phyloP scores from a whole-genome alignment of 495 filamentous ascomycete species.

The Chaetomidium leptoderma region DNA sequence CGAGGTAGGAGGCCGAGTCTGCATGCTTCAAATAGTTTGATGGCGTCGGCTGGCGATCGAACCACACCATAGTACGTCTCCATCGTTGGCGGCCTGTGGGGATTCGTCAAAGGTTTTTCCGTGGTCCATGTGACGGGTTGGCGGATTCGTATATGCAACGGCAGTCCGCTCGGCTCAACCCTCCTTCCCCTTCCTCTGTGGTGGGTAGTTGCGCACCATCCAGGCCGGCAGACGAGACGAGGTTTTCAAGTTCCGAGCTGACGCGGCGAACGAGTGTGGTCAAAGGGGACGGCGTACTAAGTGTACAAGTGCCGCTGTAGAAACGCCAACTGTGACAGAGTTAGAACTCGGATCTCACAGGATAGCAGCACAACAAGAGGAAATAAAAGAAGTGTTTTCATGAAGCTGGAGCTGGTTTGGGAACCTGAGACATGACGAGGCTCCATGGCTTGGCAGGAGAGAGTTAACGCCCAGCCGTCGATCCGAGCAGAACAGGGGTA shows the following conservation, averaged over 20 bases:
- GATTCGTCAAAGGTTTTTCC: not conserved
- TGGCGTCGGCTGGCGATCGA: conserved; percentile 87
- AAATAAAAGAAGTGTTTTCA: not conserved
- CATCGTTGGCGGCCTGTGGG: conserved; percentile 49
- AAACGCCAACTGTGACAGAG: not conserved
- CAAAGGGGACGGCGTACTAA: no score
- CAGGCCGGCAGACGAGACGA: not conserved
- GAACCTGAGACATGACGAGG: conserved; percentile 24
- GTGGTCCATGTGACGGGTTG: not conserved
- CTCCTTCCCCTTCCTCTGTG: conserved; percentile 3
- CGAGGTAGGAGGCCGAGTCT: conserved; percentile 82
- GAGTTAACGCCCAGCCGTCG: not conserved
- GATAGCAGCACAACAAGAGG: no score
- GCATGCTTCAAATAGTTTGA: conserved; percentile 96
- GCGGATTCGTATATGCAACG: not conserved
- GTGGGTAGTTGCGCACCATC: conserved; percentile 6
- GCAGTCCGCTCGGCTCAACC: not conserved
- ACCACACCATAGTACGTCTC: conserved; percentile 95
- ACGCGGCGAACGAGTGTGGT: not conserved
- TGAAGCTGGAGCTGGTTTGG: conserved; percentile 3
- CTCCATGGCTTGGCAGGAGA: conserved; percentile 19
- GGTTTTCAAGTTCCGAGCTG: not conserved
- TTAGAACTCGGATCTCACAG: not conserved
- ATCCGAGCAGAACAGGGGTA: not conserved
- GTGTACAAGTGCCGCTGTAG: not conserved